Evolutionary conservation across 345 rosid genomes (phyloP), one percentile per base, ranked within the genome.

Genomic region (Boechera divaricarpa): DNA sequence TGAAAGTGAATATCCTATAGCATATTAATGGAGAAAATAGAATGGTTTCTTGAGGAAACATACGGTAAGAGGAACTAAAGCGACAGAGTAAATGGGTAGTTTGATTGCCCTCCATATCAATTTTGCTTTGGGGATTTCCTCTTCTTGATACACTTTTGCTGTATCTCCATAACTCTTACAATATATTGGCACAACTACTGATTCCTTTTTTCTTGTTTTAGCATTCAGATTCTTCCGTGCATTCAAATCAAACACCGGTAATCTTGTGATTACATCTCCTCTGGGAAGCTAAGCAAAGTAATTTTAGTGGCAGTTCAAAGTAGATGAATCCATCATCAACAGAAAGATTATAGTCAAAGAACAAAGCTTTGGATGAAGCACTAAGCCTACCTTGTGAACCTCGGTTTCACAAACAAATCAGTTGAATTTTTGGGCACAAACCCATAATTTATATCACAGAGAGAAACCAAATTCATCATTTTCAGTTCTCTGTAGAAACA

Each of bases 81-180:
- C 98, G 31, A 94, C 95, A 32, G 90, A 89, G 79, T 90, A 94
- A 70, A 91, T 86, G 5, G 97, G 96, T 64, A 94, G 78, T 77
- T 94, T 91, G 64, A 90, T 62, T 75, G 98, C 96, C 74, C 98
- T 90, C 98, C 97, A 94, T 81, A 94, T 88, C 85, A 91, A 65
- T 57, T 85, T 83, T 44, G 77, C 85, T 75, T 67, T 85, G 3
- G 89, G 38, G 67, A 85, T 85, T 57, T 83, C 82, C 60, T 83
- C 90, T 71, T 81, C 85, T 32, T 74, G 80, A 18, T 76, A 31
- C 11, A 36, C 7, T 57, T 67, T 62, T 44, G 38, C 33, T 55
- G 67, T 6, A 24, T 62, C 75, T 59, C 18, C 63, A 66, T 64
- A 36, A 62, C 82, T 69, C 53, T 60, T 67, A 47, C 76, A 56